Conservation (phyloP, 805 yeast genomes). For the Ogataea glucozyma region DNA sequence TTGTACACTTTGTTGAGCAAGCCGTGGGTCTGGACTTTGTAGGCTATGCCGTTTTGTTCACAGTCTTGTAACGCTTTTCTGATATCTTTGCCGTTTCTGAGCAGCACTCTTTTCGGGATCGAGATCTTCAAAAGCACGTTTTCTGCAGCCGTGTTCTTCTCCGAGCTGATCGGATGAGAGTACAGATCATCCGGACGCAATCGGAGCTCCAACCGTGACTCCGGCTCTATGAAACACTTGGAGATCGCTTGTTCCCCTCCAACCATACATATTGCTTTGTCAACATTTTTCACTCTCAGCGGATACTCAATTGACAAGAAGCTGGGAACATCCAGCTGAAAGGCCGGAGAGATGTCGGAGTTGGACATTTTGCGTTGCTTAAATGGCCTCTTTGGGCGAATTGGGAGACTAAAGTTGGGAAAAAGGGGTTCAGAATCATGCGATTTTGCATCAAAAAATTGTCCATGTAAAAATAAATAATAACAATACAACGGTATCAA, state of each 20-base stretch:
- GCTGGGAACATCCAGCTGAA: slow-evolving; percentile 71
- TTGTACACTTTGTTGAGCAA: slow-evolving; percentile 67
- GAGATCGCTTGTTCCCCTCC: slow-evolving; percentile 57
- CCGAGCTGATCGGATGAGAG: slow-evolving; percentile 65
- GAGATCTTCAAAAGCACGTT: slow-evolving; percentile 59
- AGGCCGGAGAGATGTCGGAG: slow-evolving; percentile 24
- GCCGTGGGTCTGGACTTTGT: slow-evolving; percentile 59
- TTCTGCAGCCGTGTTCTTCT: slow-evolving; percentile 48
- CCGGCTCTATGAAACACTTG: slow-evolving; percentile 42
- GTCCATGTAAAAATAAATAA: no score
- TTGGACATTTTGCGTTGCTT: background rate
- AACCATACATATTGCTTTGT: slow-evolving; percentile 64
- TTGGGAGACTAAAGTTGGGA: background rate
- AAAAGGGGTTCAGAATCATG: background rate
- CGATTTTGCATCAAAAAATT: no score
- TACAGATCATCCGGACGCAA: slow-evolving; percentile 37
- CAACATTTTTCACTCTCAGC: slow-evolving; percentile 59
- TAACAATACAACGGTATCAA: no score
- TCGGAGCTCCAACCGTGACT: slow-evolving; percentile 30
- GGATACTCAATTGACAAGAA: slow-evolving; percentile 80
- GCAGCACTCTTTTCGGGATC: slow-evolving; percentile 56
- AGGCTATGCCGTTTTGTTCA: slow-evolving; percentile 32
- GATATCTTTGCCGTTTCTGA: slow-evolving; percentile 42
- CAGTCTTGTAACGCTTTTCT: slow-evolving; percentile 44
- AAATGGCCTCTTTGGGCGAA: background rate